These are phyloP conservation scores for Ogataea thermomethanolica DNA, from an alignment of 805 yeast genomes.

Conservation along the genomic window DNA sequence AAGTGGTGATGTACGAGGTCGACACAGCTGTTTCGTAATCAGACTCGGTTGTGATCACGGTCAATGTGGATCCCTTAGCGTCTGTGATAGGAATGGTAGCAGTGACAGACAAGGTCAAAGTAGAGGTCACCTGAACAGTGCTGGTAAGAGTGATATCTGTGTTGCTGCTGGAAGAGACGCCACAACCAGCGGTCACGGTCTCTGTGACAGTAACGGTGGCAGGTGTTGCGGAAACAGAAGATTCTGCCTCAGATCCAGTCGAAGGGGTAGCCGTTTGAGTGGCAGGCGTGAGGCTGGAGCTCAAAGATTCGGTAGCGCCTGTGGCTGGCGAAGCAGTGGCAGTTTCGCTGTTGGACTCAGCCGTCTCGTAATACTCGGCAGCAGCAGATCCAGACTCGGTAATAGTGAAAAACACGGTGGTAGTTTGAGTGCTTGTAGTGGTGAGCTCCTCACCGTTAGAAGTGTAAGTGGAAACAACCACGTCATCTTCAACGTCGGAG, in stretches of 20 bases:
- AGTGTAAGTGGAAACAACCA: constrained; percentile 16
- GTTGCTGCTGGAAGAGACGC: constrained; percentile 7
- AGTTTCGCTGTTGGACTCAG: constrained; percentile 5
- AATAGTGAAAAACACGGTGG: constrained; percentile 20
- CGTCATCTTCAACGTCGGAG: constrained; percentile 4
- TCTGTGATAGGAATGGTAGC: constrained; percentile 33
- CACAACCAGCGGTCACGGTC: constrained; percentile 15
- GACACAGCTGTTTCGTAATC: constrained; percentile 25
- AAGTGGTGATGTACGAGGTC: constrained; percentile 15
- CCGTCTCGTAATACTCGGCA: not conserved
- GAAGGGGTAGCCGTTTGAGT: not conserved
- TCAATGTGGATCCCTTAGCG: constrained; percentile 27
- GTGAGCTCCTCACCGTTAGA: constrained; percentile 18
- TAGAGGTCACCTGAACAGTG: constrained; percentile 20
- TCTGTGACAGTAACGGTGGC: constrained; percentile 31
- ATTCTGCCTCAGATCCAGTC: constrained; percentile 1
- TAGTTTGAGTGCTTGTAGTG: constrained; percentile 21
- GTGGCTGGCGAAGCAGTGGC: constrained; percentile 6
- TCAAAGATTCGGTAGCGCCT: constrained; percentile 5
- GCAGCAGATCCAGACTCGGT: constrained; percentile 7
- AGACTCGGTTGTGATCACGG: constrained; percentile 31
- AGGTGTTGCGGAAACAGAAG: constrained; percentile 11
- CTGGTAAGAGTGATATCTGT: constrained; percentile 18
- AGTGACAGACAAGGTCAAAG: constrained; percentile 30
- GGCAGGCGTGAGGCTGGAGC: constrained; percentile 5